Evolutionary conservation across 192 early-diverging fungal species (phyloP).

Genomic region (Backusella circina): DNA sequence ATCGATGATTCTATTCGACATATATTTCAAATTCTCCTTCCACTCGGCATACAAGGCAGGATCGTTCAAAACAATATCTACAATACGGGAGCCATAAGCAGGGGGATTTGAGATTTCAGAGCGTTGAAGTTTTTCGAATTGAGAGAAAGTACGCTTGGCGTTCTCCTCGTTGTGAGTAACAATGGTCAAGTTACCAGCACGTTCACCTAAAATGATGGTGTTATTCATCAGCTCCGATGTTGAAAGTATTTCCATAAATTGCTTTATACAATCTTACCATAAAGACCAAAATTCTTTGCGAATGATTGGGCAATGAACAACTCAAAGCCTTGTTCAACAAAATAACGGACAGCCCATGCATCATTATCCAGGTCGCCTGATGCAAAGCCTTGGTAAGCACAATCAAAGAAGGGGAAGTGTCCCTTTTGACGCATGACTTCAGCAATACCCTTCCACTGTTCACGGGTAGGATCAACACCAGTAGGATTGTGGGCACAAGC

Average conservation of each 20-base stretch:
- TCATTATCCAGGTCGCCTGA: constrained; percentile 91
- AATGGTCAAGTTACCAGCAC: constrained; percentile 82
- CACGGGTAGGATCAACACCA: constrained; percentile 93
- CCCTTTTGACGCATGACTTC: constrained; percentile 60
- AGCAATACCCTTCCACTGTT: constrained; percentile 92
- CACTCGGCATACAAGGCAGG: constrained; percentile 79
- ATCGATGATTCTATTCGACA: constrained; percentile 87
- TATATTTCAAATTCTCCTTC: constrained; percentile 66
- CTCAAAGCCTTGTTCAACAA: constrained; percentile 90
- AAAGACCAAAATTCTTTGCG: constrained; percentile 98
- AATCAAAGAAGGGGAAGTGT: constrained; percentile 97
- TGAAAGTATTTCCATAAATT: not conserved
- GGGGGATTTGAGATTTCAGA: constrained; percentile 92
- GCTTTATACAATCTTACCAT: constrained; percentile 47
- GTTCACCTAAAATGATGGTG: constrained; percentile 58
- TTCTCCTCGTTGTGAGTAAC: constrained; percentile 55
- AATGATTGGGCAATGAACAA: constrained; percentile 89
- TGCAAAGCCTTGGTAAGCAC: constrained; percentile 98
- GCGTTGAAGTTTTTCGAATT: constrained; percentile 81
- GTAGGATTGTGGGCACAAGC: constrained; percentile 99
- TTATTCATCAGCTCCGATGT: not conserved
- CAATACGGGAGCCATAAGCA: constrained; percentile 87
- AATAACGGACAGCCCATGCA: constrained; percentile 90
- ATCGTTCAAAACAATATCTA: constrained; percentile 79
- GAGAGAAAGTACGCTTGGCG: constrained; percentile 62